Base-by-base conservation (phyloP, 169 alveolate species). In the Neospora caninum region DNA sequence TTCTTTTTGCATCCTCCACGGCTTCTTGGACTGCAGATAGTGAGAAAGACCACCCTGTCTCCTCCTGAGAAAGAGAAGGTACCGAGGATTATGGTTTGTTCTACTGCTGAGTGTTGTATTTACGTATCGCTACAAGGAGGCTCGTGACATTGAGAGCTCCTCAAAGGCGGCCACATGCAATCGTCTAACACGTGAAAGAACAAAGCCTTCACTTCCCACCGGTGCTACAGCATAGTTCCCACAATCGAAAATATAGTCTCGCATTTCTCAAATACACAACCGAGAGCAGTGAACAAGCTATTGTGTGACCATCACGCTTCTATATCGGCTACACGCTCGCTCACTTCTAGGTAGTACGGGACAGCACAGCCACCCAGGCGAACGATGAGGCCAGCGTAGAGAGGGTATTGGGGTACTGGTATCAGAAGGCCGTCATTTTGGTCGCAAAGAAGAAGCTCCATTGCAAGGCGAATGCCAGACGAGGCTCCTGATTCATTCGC, bases 331-430 rank as follows among this genome's bases (percentile, higher is more conserved):
- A 13, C 0, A 1, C 45, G 20, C 18, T 16, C 84, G n/a, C 91
- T 58, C 70, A 93, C 98, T 70, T 97, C 97, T 27, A 98, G 93
- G 84, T 95, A 96, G 94, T 98, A 98, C 9, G 96, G 96, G n/a
- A 97, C 96, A 39, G 94, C 88, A 31, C 92, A 83, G 29, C 98
- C 98, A 43, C 97, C 98, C 58, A 94, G 80, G 70, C 95, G 93
- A 31, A 98, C 93, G 43, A 97, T 95, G 36, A 96, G 89, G 13
- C 99, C 98, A 0, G 98, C 96, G 93, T 98, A 98, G 36, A 97
- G 97, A 27, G 99, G 99, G 92, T 97, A 97, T 94, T 97, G 97
- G 0, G 99, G 99, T 82, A 97, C 96, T 31, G 99, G 99, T 6
- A 97, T 95, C 97, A 98, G 95, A 45, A 98, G 93, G 25, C 98